phyloP scores from a whole-genome alignment of 225 moss, liverwort and hornwort genomes.

The Climacium dendroides region DNA sequence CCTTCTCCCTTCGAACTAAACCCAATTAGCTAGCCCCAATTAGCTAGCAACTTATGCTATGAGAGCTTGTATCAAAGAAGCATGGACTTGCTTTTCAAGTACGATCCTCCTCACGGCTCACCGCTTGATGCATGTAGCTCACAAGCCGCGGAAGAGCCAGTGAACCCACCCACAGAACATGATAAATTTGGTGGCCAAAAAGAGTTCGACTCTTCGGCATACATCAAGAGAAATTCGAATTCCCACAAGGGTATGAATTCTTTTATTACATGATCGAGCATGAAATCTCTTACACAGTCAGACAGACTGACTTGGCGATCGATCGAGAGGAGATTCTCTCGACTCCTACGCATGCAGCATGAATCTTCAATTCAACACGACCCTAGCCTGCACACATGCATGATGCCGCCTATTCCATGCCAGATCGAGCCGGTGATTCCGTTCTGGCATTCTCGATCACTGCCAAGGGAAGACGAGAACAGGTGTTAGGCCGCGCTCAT shows the following conservation, averaged over 20 bases:
- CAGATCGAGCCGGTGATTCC: background rate
- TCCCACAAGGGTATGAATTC: background rate
- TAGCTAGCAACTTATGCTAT: too few species aligned
- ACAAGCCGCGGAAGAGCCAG: too few species aligned
- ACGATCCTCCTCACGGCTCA: too few species aligned
- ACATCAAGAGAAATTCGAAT: background rate
- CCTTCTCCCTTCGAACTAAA: fast-evolving
- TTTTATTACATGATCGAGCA: background rate
- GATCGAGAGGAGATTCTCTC: background rate
- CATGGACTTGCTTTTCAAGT: too few species aligned
- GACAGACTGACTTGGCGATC: background rate
- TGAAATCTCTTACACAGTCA: background rate
- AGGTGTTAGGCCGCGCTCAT: background rate
- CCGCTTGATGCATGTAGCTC: too few species aligned
- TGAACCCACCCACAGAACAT: background rate
- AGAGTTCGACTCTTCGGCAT: background rate
- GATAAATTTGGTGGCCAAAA: background rate
- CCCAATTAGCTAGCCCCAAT: too few species aligned
- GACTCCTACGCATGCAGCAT: background rate
- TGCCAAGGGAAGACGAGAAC: background rate
- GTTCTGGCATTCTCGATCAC: background rate
- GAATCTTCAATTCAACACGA: too few species aligned
- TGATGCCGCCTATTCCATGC: background rate
- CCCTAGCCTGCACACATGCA: background rate
- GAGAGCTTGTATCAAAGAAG: too few species aligned